phyloP scores from a whole-genome alignment of 805 yeast genomes.

The Kodamaea neixiangensis region DNA sequence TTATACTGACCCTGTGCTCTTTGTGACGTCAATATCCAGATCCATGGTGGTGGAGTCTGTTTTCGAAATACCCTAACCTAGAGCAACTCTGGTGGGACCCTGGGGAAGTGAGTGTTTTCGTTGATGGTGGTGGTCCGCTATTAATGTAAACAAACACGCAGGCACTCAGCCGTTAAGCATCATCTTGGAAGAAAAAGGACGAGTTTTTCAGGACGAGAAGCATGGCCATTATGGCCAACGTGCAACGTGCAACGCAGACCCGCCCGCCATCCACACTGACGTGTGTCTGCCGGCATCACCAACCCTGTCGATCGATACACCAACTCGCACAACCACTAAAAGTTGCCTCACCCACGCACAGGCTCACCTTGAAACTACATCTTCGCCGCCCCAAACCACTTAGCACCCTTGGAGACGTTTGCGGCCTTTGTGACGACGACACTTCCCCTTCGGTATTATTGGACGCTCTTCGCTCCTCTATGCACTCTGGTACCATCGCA shows the following conservation, averaged over 20 bases:
- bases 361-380: not conserved
- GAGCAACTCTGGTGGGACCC: no score
- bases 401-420: conserved; percentile 5
- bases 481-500: not conserved
- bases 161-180: no score
- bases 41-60: no score
- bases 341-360: conserved; percentile 1
- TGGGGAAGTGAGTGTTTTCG: no score
- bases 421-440: not conserved
- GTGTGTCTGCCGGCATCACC: not conserved
- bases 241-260: not conserved
- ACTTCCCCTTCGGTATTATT: conserved; percentile 4
- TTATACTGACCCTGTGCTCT: no score
- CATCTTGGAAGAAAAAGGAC: no score
- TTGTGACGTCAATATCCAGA: no score
- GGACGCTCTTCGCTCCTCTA: not conserved
- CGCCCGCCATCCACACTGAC: not conserved
- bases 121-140: no score
- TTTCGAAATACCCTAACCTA: no score
- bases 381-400: conserved; percentile 3
- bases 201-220: no score
- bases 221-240: no score
- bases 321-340: not conserved
- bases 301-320: not conserved
- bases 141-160: no score